Conservation (phyloP, 2,329 filamentous ascomycete species). For the Xylogone sp. region DNA sequence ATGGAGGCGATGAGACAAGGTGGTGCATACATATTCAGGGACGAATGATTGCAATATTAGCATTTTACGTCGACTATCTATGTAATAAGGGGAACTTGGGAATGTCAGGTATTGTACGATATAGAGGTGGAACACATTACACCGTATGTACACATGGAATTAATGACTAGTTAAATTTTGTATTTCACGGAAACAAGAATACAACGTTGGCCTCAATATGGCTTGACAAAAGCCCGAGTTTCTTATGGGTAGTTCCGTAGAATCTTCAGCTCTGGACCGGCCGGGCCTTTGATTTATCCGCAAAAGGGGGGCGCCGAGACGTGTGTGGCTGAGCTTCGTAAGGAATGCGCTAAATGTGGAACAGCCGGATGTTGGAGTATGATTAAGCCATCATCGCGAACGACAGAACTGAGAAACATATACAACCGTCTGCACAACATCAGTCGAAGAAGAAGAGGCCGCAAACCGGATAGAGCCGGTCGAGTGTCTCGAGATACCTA, state of each 20-base stretch:
- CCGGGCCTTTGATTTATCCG: too few relatives aligned
- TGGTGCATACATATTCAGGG: slow-evolving; percentile 76
- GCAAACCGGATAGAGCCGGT: slow-evolving; percentile 15
- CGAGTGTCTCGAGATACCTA: slow-evolving; percentile 18
- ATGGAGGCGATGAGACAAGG: slow-evolving; percentile 75
- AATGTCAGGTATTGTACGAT: too few relatives aligned
- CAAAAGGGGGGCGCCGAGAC: neutral
- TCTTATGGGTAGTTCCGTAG: too few relatives aligned
- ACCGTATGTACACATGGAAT: neutral
- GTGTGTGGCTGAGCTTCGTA: neutral
- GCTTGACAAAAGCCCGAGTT: too few relatives aligned
- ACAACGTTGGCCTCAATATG: too few relatives aligned
- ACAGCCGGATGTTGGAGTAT: slow-evolving; percentile 1
- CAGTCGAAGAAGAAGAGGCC: slow-evolving; percentile 1
- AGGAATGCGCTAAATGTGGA: slow-evolving; percentile 5
- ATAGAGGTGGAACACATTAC: too few relatives aligned
- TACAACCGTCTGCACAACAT: neutral
- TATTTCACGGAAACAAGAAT: too few relatives aligned
- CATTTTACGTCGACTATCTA: too few relatives aligned
- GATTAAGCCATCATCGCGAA: slow-evolving; percentile 1
- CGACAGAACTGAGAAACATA: neutral
- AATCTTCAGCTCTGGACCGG: too few relatives aligned
- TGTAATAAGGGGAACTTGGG: too few relatives aligned
- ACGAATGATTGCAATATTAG: slow-evolving; percentile 53
- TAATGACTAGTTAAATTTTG: neutral